phyloP scores from a whole-genome alignment of 192 early-diverging fungal genomes.

The Mortierella claussenii region DNA sequence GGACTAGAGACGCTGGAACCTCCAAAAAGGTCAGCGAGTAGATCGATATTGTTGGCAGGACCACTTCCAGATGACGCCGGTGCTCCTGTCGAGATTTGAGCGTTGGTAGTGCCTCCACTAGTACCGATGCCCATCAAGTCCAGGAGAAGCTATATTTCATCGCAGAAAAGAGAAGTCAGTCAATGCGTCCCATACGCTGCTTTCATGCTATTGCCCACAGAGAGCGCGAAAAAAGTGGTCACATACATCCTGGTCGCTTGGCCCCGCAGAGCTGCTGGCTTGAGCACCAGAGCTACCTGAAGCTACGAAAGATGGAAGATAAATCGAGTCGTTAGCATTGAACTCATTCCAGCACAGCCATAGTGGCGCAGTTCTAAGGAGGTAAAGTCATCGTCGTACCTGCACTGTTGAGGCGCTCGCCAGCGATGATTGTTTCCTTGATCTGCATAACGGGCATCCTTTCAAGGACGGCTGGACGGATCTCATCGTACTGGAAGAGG shows the following conservation, averaged over 20 bases:
- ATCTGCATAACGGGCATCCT: constrained; percentile 91
- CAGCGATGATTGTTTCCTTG: constrained; percentile 55
- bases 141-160: constrained; percentile 59
- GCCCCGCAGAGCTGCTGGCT: constrained; percentile 41
- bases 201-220: too few species aligned
- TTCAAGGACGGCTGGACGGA: constrained; percentile 87
- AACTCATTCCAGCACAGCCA: too few species aligned
- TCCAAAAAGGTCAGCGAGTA: constrained; percentile 85
- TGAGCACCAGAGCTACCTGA: constrained; percentile 36
- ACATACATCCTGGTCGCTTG: constrained; percentile 64
- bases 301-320: constrained; percentile 7
- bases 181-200: too few species aligned
- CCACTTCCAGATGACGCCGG: constrained; percentile 31
- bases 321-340: too few species aligned
- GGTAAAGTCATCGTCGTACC: too few species aligned
- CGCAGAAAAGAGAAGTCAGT: neutral
- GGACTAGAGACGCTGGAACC: constrained; percentile 58
- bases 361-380: too few species aligned
- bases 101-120: constrained; percentile 54
- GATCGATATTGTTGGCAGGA: constrained; percentile 56
- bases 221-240: neutral
- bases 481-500: constrained; percentile 78
- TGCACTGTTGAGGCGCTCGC: constrained; percentile 38
- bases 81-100: constrained; percentile 47
- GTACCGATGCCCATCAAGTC: constrained; percentile 78